A percentile compares a stretch with the other conserved stretches of the same genome.
phyloP scores from a whole-genome alignment of 306 rosid species.

The Malus sieversii region DNA sequence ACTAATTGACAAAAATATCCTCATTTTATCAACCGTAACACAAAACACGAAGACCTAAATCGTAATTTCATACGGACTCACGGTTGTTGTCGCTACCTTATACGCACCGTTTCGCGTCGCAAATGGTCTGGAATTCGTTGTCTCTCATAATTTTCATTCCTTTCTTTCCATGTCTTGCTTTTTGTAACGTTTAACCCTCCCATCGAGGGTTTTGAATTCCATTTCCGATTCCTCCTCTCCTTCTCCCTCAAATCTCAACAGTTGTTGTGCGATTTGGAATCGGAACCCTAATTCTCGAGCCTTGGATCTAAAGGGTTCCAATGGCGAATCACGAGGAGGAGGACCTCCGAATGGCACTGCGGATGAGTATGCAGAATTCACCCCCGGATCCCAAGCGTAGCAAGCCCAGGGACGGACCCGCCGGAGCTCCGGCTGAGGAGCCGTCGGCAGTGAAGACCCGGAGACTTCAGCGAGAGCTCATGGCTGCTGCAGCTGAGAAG shows the following conservation, averaged over 20 bases:
- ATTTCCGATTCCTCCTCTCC: background rate
- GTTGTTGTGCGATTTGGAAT: constrained; percentile 4
- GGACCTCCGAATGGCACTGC: constrained; percentile 71
- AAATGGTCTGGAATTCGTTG: background rate
- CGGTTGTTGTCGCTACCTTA: background rate
- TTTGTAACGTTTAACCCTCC: background rate
- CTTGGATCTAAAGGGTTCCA: constrained; percentile 28
- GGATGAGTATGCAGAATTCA: constrained; percentile 84
- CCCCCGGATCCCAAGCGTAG: constrained; percentile 90
- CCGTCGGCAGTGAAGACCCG: constrained; percentile 58
- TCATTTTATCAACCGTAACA: background rate
- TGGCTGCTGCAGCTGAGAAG: constrained; percentile 97
- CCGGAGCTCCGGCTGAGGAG: constrained; percentile 46
- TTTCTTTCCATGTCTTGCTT: background rate
- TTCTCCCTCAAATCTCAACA: background rate
- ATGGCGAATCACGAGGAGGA: constrained; percentile 97
- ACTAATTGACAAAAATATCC: constrained; percentile 10
- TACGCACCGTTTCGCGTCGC: constrained; percentile 29
- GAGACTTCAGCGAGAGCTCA: constrained; percentile 71
- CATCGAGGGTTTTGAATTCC: constrained; percentile 3
- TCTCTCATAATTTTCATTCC: background rate
- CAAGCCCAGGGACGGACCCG: constrained; percentile 55
- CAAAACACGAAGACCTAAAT: background rate
- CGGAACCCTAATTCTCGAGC: constrained; percentile 35
- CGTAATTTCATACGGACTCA: background rate